Conservation (phyloP, 83 land plant species). For the Picea abies region DNA sequence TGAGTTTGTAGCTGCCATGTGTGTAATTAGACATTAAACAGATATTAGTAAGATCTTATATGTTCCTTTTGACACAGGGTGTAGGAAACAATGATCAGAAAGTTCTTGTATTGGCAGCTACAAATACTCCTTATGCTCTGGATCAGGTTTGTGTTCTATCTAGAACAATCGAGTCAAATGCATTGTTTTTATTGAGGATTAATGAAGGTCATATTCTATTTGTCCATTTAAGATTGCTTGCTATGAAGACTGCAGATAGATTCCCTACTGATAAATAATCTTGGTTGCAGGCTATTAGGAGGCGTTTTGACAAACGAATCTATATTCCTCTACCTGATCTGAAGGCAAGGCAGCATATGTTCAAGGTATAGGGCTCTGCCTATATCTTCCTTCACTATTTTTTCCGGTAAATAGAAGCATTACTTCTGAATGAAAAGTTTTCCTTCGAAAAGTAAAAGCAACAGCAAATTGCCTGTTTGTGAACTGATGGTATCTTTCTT, state of each 20-base stretch:
- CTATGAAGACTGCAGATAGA: no score
- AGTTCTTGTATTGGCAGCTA: no score
- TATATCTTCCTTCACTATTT: not conserved
- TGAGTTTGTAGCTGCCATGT: not conserved
- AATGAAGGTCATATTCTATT: no score
- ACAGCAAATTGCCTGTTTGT: not conserved
- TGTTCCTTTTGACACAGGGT: not conserved
- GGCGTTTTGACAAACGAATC: slow-evolving; percentile 98
- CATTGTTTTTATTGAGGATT: no score
- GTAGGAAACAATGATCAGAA: no score
- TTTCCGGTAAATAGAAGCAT: not conserved
- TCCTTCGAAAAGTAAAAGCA: not conserved
- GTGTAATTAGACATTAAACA: not conserved
- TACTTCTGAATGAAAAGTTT: not conserved
- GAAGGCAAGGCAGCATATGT: slow-evolving; percentile 98
- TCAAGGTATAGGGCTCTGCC: slow-evolving; percentile 41
- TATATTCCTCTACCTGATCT: slow-evolving; percentile 97
- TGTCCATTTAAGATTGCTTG: no score
- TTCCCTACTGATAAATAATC: no score
- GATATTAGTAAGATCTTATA: not conserved
- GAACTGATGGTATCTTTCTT: not conserved
- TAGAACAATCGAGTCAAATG: no score
- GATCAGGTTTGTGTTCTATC: no score
- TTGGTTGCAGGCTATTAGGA: slow-evolving; percentile 93
- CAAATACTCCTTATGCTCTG: no score